Base-by-base conservation (phyloP, 352 stramenopile species). In the Globisporangium heterothallicum region DNA sequence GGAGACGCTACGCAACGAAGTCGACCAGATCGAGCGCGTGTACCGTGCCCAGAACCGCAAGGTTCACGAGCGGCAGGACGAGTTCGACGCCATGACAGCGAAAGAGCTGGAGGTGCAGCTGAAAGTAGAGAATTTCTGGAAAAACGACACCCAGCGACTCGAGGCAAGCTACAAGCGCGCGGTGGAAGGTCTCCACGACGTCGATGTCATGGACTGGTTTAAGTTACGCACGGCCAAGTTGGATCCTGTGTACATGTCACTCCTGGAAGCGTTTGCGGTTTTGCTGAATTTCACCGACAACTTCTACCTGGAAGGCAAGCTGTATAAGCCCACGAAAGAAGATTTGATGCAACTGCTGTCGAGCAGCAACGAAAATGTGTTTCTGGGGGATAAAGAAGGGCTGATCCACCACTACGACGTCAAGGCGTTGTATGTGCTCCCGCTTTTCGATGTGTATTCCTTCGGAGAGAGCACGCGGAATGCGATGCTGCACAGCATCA, bases 81-180 rank as follows among this genome's bases (percentile, higher is more conserved):
- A 85, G 14, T 25, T 88, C 9, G 68, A 67, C 18, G 56, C 66
- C n/a, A 75, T 70, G 45, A 63, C 65, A 4, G 40, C 63, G 3
- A 79, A 85, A 32, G 79, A 91, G 55, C 69, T 82, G 34, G 66
- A 72, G 13, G 86, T 86, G 70, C 82, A 92, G 62, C 47, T 88
- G 46, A 88, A 88, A 63, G 64, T 92, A 9, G 82, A 92, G 50
- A 58, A 54, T 9, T 92, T 91, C 51, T 91, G 82, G 82, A 87
- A 88, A 49, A 47, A 52, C 10, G 12, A 24, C 10, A 56, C 59
- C 12, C 61, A 80, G 34, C 49, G 68, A 10, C 68, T 84, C 7
- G 78, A 92, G 42, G 34, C 46, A 4, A 64, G 76, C 45, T 91
- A 92, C 61, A 86, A 87, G 35, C 59, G 67, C 25, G 73, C 82